Base-by-base conservation (phyloP, 306 rosid species). In the Astragalus membranaceus region DNA sequence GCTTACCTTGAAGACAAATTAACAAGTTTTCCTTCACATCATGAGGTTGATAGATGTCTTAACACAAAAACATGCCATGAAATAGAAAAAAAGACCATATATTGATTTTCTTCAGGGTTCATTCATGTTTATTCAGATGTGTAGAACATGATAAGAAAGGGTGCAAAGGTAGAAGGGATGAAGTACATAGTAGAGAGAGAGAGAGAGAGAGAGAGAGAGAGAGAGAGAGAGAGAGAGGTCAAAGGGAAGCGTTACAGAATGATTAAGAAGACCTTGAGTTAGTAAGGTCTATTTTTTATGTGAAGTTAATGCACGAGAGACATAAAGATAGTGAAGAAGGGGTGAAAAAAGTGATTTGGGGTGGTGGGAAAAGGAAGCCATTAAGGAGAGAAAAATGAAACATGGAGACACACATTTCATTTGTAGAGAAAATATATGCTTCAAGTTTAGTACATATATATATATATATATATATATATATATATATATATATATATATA, bases 291-390 rank as follows among this genome's bases (percentile, higher is more conserved):
- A 68, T 16, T 67, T 74, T 42, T 54, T 4, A n/a, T 11, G 0
- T 16, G 70, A 3, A 39, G 51, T 17, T 13, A 75, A 51, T 70
- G 65, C 57, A 39, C 42, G 36, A 43, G 43, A 8, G 53, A n/a
- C 57, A 52, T 47, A n/a, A 51, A 6, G 55, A 51, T 47, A 73
- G 60, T 30, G 79, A 64, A 52, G 62, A 44, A 15, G 41, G 37
- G 64, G 72, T 64, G 69, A 33, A 14, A 8, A 44, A 7, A 75
- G 46, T 47, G 80, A 68, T 17, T 10, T 11, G 7, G 64, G 70
- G 67, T 55, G 36, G 70, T 55, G 36, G 14, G 36, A 55, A 60
- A 47, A 62, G 20, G 72, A 50, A 69, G 81, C 65, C 81, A 85
- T 80, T 62, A 70, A 82, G 73, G 79, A 35, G 39, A 35, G 39